phyloP scores from a whole-genome alignment of 495 filamentous ascomycete species.

The Xylaria venustula region DNA sequence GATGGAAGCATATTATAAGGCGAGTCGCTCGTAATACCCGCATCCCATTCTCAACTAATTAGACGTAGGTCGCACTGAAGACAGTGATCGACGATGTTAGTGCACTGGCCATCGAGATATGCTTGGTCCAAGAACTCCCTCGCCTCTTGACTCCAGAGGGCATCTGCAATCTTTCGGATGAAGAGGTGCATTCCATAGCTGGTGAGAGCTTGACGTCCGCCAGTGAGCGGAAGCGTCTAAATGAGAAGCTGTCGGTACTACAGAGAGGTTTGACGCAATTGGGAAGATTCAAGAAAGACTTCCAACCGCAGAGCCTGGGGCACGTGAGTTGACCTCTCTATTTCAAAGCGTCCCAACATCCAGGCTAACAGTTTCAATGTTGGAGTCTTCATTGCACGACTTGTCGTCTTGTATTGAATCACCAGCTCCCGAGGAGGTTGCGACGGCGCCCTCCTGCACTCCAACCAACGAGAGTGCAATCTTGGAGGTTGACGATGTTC shows the following conservation, averaged over 20 bases:
- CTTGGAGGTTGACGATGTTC: no score
- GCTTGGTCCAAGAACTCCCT: slow-evolving; percentile 38
- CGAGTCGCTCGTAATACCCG: not conserved
- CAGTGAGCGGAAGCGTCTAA: not conserved
- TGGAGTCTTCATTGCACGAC: not conserved
- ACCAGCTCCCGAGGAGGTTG: not conserved
- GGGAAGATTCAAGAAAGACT: not conserved
- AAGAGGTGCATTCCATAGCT: slow-evolving; percentile 22
- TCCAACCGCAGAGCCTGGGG: not conserved
- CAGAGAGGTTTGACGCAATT: not conserved
- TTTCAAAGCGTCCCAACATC: not conserved
- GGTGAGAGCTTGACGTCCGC: slow-evolving; percentile 20
- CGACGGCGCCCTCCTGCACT: no score
- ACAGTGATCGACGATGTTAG: no score
- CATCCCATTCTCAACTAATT: not conserved
- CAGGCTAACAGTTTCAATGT: not conserved
- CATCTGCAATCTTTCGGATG: slow-evolving; percentile 26
- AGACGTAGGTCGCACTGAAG: slow-evolving; percentile 47
- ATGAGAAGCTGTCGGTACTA: not conserved
- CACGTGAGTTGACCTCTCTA: not conserved
- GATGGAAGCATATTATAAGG: no score
- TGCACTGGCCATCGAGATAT: slow-evolving; percentile 51
- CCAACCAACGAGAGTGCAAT: no score
- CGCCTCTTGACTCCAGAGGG: slow-evolving; percentile 32
- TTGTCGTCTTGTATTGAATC: not conserved